Evolutionary conservation across 257 asterid species (phyloP).

Genomic region (Solanum appendiculatum): DNA sequence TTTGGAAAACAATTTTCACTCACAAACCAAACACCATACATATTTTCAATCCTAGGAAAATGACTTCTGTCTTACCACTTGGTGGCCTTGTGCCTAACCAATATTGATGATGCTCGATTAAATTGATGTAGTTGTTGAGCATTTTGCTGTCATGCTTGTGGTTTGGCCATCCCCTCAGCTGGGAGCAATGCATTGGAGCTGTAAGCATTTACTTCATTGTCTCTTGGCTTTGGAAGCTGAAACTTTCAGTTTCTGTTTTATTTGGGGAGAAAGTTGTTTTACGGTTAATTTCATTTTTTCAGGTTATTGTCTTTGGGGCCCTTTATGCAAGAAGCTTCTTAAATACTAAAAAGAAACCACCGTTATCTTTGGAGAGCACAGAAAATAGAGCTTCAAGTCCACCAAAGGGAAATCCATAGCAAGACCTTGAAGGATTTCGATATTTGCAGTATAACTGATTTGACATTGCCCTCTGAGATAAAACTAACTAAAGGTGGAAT

Average conservation of each 20-base stretch:
- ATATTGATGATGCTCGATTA: background rate
- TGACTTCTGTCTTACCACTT: background rate
- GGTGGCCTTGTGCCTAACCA: background rate
- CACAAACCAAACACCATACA: background rate
- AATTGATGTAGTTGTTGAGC: conserved; percentile 60
- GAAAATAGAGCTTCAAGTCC: conserved; percentile 40
- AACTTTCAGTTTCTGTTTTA: background rate
- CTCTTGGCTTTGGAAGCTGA: background rate
- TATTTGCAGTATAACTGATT: background rate
- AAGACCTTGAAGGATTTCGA: background rate
- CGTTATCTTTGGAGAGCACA: conserved; percentile 21
- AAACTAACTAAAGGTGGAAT: background rate
- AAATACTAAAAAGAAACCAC: conserved; percentile 31
- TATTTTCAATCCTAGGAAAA: background rate
- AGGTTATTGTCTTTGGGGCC: conserved; percentile 85
- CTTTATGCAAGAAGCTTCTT: conserved; percentile 69
- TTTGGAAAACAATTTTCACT: background rate
- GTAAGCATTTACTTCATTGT: conserved; percentile 36
- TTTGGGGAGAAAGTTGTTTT: background rate
- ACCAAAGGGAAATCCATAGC: conserved; percentile 23
- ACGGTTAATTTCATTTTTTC: conserved; percentile 2
- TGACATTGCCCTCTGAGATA: background rate
- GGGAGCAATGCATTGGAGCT: conserved; percentile 77
- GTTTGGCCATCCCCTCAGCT: conserved; percentile 90
- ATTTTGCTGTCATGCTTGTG: conserved; percentile 85